Base-by-base conservation (phyloP, 1,284 basidiomycete species). In the Leccinum angustisporum region DNA sequence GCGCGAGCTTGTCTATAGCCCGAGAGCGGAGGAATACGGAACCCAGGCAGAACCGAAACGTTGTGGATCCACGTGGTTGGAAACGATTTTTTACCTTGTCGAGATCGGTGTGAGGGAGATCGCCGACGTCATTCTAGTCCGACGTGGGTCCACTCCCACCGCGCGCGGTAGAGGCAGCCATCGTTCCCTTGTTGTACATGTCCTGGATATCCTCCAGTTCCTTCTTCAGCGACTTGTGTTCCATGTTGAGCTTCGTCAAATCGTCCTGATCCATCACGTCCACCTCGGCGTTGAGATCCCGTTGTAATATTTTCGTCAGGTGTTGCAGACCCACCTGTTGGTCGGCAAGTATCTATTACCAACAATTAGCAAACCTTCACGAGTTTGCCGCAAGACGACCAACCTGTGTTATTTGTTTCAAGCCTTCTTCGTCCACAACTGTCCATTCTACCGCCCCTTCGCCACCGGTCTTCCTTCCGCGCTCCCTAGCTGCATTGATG, bases 321-420 rank as follows among this genome's bases (percentile, higher is more conserved):
- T 94, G 90, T 48, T 86, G 85, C 58, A 95, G 78, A 27, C 93
- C 93, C 6, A 85, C 83, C 73, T 95, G 93, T 72, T 95, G 88
- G 66, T 92, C 89, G 3, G 82, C 78, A 54, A 95, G 77, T 61
- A 94, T 89, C 91, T 92, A 66, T 14, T 25, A 59, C 65, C 57
- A 60, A 16, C 1, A 40, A 50, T 73, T 34, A 62, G 52, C 21
- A 14, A 7, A 14, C 16, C 34, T 38, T 40, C 9, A 13, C 5
- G 4, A 11, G 2, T 18, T 13, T 25, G 8, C 25, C 5, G 18
- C 25, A 40, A 27, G 30, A 51, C 51, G 56, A 73, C 80, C 48
- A 67, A 92, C 92, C 81, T 90, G 86, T 14, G 88, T 82, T 63
- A 96, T 86, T 70, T 90, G 86, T 33, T 85, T 81, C 65, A 95